Conservation (phyloP, 805 yeast genomes). For the Suhomyces faveliae region DNA sequence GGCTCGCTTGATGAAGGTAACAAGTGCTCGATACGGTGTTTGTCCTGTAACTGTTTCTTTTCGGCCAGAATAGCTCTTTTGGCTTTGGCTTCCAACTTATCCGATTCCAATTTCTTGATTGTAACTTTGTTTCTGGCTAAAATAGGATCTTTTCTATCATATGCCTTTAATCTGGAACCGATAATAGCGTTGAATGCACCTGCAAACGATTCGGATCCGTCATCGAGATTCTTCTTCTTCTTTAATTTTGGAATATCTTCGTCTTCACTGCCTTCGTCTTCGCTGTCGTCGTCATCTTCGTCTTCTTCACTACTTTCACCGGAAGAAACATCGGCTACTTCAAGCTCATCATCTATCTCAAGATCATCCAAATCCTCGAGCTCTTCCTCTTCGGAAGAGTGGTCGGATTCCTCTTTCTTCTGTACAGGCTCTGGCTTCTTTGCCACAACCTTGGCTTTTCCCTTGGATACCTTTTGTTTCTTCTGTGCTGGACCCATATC, state of each 20-base stretch:
- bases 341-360: constrained; percentile 16
- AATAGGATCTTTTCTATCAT: constrained; percentile 86
- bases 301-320: constrained; percentile 2
- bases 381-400: constrained; percentile 8
- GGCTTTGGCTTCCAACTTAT: constrained; percentile 82
- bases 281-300: constrained; percentile 7
- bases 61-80: constrained; percentile 67
- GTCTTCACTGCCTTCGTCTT: constrained; percentile 8
- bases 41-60: constrained; percentile 63
- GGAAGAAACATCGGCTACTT: constrained; percentile 8
- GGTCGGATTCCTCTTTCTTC: neutral
- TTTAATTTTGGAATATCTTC: constrained; percentile 47
- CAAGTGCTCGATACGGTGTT: constrained; percentile 64
- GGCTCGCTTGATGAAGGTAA: constrained; percentile 61
- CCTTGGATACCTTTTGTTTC: constrained; percentile 20
- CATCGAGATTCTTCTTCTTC: constrained; percentile 56
- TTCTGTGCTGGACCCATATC: constrained; percentile 20
- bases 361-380: constrained; percentile 15
- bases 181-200: constrained; percentile 80
- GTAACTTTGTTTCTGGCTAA: constrained; percentile 78
- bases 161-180: constrained; percentile 82
- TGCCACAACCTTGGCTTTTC: constrained; percentile 14
- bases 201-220: constrained; percentile 77
- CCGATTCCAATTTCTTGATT: constrained; percentile 70
- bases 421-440: neutral